Evolutionary conservation across 2,329 filamentous ascomycete genomes (phyloP).

Genomic region (Epicoccum nigrum): DNA sequence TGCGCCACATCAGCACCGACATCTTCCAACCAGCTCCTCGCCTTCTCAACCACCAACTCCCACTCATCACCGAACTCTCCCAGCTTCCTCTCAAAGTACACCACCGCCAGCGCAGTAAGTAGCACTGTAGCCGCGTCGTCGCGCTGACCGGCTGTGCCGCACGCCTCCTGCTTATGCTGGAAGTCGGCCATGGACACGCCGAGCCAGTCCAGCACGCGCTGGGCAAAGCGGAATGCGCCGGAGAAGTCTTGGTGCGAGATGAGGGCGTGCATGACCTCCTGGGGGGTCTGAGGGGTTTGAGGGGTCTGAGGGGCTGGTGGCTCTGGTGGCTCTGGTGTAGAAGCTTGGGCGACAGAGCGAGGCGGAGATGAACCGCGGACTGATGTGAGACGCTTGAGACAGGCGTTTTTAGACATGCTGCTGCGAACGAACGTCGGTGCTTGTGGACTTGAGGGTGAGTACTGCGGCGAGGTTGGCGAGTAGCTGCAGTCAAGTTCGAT

Average conservation of each 20-base stretch:
- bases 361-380: too few species aligned
- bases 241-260: conserved; percentile 63
- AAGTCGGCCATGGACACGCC: neutral
- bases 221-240: conserved; percentile 58
- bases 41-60: conserved; percentile 70
- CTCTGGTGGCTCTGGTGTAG: conserved; percentile 26
- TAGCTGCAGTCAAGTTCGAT: too few species aligned
- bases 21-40: conserved; percentile 49
- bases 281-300: neutral
- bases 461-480: neutral
- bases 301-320: neutral
- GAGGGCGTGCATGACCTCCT: neutral
- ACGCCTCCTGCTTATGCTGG: conserved; percentile 14
- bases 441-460: neutral
- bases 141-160: neutral
- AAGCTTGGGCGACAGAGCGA: neutral
- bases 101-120: conserved; percentile 54
- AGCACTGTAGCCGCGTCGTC: conserved; percentile 12
- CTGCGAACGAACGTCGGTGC: neutral
- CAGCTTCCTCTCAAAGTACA: conserved; percentile 57
- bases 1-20: too few species aligned
- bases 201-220: neutral
- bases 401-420: neutral
- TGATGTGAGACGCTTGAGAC: neutral
- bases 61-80: conserved; percentile 60